Conservation (phyloP, 345 rosid species). For the Lepidium sativum region DNA sequence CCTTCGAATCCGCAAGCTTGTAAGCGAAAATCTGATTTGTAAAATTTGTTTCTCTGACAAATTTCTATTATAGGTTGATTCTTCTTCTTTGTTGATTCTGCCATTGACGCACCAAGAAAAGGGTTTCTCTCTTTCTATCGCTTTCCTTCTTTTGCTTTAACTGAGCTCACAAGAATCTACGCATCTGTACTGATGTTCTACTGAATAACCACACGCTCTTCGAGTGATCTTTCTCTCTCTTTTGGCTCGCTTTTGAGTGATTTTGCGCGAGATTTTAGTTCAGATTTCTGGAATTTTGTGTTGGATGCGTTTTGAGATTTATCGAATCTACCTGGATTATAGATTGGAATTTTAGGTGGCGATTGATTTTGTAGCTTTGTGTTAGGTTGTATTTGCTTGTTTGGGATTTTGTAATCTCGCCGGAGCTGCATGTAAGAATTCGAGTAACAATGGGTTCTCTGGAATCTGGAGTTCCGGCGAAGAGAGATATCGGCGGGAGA, state of each 20-base stretch:
- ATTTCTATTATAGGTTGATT: too few relatives aligned
- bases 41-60: not conserved
- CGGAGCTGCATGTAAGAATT: conserved; percentile 16
- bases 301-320: conserved; percentile 4
- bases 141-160: not conserved
- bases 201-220: conserved; percentile 18
- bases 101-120: conserved; percentile 13
- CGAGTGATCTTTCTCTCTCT: not conserved
- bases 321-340: not conserved
- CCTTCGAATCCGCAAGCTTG: conserved; percentile 27
- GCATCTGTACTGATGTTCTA: conserved; percentile 15
- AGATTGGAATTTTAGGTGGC: not conserved
- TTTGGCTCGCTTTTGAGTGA: too few relatives aligned
- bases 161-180: conserved; percentile 25
- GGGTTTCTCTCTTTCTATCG: not conserved
- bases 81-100: conserved; percentile 11
- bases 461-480: conserved; percentile 49
- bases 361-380: conserved; percentile 10
- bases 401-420: too few relatives aligned
- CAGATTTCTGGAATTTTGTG: not conserved
- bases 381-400: conserved; percentile 6
- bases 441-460: conserved; percentile 57
- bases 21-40: conserved; percentile 6
- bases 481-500: conserved; percentile 30
- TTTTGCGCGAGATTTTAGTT: too few relatives aligned